These are phyloP conservation scores for Beauveria bassiana DNA, from an alignment of 2,329 filamentous ascomycete genomes.

Conservation along the genomic window DNA sequence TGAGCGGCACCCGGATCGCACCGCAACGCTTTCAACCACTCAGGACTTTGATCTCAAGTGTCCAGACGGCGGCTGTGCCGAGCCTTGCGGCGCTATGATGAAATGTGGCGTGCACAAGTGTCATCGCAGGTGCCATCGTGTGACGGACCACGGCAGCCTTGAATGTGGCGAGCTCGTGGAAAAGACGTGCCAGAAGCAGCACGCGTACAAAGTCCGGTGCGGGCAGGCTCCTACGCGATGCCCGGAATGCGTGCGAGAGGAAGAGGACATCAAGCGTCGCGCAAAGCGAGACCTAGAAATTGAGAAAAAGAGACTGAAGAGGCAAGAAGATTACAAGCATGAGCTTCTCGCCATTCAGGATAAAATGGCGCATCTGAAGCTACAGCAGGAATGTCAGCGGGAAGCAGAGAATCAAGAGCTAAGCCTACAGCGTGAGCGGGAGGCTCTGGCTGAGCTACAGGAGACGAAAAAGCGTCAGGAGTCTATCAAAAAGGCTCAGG, in stretches of 20 bases:
- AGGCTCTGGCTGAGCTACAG: slow-evolving; percentile 37
- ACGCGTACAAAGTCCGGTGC: slow-evolving; percentile 43
- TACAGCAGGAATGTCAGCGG: slow-evolving; percentile 31
- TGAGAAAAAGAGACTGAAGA: slow-evolving; percentile 37
- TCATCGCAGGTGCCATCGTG: slow-evolving; percentile 51
- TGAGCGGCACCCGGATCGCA: slow-evolving; percentile 47
- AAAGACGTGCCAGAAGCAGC: slow-evolving; percentile 41
- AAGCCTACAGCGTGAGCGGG: slow-evolving; percentile 36
- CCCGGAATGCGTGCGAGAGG: slow-evolving; percentile 42
- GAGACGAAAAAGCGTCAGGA: slow-evolving; percentile 20
- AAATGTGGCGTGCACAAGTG: slow-evolving; percentile 55
- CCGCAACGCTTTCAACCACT: slow-evolving; percentile 36
- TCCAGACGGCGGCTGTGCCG: slow-evolving; percentile 62
- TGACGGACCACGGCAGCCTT: slow-evolving; percentile 47
- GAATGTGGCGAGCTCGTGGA: slow-evolving; percentile 29
- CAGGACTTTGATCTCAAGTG: slow-evolving; percentile 54
- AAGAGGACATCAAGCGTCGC: slow-evolving; percentile 34
- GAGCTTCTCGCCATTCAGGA: slow-evolving; percentile 43
- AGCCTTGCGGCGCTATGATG: slow-evolving; percentile 46
- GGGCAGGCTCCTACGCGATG: slow-evolving; percentile 34
- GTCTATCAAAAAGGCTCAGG: slow-evolving; percentile 11
- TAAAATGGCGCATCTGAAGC: slow-evolving; percentile 41
- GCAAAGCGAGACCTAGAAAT: slow-evolving; percentile 40
- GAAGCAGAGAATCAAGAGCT: slow-evolving; percentile 38
- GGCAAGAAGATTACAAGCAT: slow-evolving; percentile 35